These are phyloP conservation scores for Yamadazyma aaseri DNA, from an alignment of 1,139 yeast genomes.

Conservation along the genomic window DNA sequence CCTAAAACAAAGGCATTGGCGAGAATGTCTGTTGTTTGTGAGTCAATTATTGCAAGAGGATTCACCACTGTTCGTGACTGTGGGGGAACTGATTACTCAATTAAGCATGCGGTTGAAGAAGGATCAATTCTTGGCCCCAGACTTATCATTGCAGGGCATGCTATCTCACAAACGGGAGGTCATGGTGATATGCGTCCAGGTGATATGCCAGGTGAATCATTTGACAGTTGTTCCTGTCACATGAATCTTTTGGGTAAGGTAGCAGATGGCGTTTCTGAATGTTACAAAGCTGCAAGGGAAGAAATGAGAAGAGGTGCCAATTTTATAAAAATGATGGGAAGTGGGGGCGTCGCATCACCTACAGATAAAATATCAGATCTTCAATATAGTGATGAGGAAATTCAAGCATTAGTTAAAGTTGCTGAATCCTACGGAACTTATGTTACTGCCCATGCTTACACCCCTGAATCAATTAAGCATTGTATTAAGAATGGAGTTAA, in stretches of 20 bases:
- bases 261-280: conserved; percentile 22
- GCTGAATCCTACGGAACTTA: conserved; percentile 21
- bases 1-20: conserved; percentile 18
- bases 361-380: conserved; percentile 15
- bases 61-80: conserved; percentile 23
- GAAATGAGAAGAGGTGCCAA: conserved; percentile 21
- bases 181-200: conserved; percentile 21
- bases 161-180: conserved; percentile 24
- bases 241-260: conserved; percentile 15
- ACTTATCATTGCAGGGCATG: conserved; percentile 19
- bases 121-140: conserved; percentile 22
- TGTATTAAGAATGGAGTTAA: conserved; percentile 21
- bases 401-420: conserved; percentile 21
- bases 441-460: conserved; percentile 25
- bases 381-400: conserved; percentile 22
- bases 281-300: conserved; percentile 20
- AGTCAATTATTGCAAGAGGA: conserved; percentile 19
- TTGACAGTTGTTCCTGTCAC: conserved; percentile 22
- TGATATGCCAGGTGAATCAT: conserved; percentile 17
- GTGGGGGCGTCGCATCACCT: conserved; percentile 17
- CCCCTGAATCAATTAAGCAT: conserved; percentile 18
- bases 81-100: conserved; percentile 19
- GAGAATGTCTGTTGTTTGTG: conserved; percentile 15
- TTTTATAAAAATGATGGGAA: conserved; percentile 16
- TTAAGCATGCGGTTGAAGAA: conserved; percentile 19